Evolutionary conservation across 2,329 filamentous ascomycete species (phyloP).

Genomic region (Paramyrothecium sp.): DNA sequence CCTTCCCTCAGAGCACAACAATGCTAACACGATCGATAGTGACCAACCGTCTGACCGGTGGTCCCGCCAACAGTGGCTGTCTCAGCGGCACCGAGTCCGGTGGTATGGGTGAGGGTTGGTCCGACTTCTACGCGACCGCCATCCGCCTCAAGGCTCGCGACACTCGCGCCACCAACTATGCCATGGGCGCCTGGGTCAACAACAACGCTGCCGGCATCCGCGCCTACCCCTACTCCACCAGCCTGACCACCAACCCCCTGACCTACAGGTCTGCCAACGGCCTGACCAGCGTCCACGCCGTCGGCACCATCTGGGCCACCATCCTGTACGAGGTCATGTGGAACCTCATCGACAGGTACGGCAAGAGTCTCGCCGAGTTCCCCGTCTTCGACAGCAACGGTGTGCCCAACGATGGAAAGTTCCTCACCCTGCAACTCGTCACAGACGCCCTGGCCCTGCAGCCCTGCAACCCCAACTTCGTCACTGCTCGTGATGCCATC

Average conservation of each 20-base stretch:
- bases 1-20: slow-evolving; percentile 2
- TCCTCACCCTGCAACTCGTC: slow-evolving; percentile 47
- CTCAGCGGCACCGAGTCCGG: slow-evolving; percentile 45
- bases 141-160: slow-evolving; percentile 44
- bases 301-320: slow-evolving; percentile 52
- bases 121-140: slow-evolving; percentile 53
- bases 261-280: slow-evolving; percentile 44
- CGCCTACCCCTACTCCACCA: slow-evolving; percentile 50
- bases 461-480: slow-evolving; percentile 49
- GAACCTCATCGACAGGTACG: slow-evolving; percentile 50
- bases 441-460: slow-evolving; percentile 47
- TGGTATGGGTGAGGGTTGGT: slow-evolving; percentile 60
- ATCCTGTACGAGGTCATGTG: slow-evolving; percentile 53
- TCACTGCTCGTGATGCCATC: slow-evolving; percentile 47
- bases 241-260: slow-evolving; percentile 45
- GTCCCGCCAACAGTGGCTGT: slow-evolving; percentile 51
- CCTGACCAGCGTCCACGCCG: slow-evolving; percentile 37
- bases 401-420: slow-evolving; percentile 46
- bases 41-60: slow-evolving; percentile 58
- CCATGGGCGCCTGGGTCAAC: slow-evolving; percentile 49
- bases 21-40: slow-evolving; percentile 26
- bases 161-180: slow-evolving; percentile 43
- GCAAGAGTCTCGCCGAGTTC: slow-evolving; percentile 38
- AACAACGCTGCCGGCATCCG: slow-evolving; percentile 45
- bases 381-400: slow-evolving; percentile 38